Evolutionary conservation across 2,329 filamentous ascomycete species (phyloP).

Genomic region (Phialophora chinensis): DNA sequence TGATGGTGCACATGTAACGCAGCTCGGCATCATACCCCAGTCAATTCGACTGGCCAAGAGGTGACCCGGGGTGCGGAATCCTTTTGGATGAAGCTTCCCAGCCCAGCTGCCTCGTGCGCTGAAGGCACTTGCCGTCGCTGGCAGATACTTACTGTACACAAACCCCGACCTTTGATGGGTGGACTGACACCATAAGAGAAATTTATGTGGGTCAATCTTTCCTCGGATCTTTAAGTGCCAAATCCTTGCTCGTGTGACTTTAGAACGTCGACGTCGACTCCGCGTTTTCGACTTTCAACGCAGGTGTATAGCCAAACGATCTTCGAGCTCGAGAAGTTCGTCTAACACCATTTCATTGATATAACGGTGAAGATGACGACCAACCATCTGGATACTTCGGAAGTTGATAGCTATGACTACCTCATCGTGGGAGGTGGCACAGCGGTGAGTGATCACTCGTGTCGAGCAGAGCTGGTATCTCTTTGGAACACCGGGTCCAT

Average conservation of each 20-base stretch:
- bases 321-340: neutral
- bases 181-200: conserved; percentile 14
- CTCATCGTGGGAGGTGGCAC: conserved; percentile 85
- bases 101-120: neutral
- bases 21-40: neutral
- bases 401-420: conserved; percentile 77
- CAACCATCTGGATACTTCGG: conserved; percentile 67
- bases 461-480: neutral
- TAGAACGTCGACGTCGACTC: neutral
- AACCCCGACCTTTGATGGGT: neutral
- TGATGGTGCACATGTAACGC: neutral
- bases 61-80: neutral
- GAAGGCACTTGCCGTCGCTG: neutral
- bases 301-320: neutral
- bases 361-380: conserved; percentile 66
- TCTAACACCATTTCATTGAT: neutral
- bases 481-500: neutral
- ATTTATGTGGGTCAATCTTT: conserved; percentile 11
- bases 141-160: neutral
- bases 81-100: neutral
- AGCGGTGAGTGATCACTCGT: conserved; percentile 50
- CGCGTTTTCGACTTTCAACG: neutral
- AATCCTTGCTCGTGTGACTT: conserved; percentile 3
- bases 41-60: neutral
- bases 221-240: neutral